These are phyloP conservation scores for Lecanicillium sp. DNA, from an alignment of 2,329 filamentous ascomycete genomes.

Conservation along the genomic window DNA sequence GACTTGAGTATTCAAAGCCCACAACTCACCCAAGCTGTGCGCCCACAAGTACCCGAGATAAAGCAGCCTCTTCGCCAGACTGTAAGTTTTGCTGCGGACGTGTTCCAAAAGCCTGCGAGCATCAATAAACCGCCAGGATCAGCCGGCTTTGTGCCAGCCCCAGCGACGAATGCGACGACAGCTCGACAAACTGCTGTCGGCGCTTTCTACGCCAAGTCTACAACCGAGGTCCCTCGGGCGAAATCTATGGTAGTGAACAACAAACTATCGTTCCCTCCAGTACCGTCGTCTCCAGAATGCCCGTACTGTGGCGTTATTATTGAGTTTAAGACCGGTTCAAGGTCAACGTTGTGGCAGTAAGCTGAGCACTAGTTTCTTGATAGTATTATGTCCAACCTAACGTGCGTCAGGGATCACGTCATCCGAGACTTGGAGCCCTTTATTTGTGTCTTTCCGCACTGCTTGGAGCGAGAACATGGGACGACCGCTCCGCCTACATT, in stretches of 20 bases:
- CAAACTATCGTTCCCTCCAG: conserved; percentile 19
- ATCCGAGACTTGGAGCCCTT: conserved; percentile 19
- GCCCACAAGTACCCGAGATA: conserved; percentile 14
- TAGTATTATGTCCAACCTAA: conserved; percentile 6
- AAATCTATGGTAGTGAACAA: conserved; percentile 20
- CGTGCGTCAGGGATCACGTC: conserved; percentile 15
- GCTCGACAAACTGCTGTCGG: conserved; percentile 19
- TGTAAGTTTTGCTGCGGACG: conserved; percentile 14
- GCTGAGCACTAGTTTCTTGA: conserved; percentile 2
- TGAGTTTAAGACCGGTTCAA: conserved; percentile 14
- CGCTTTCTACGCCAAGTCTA: conserved; percentile 18
- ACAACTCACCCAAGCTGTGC: background rate
- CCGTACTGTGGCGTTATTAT: conserved; percentile 20
- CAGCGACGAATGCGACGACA: conserved; percentile 18
- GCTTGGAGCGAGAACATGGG: conserved; percentile 11
- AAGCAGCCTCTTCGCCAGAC: conserved; percentile 8
- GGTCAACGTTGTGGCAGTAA: conserved; percentile 16
- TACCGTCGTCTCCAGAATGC: conserved; percentile 15
- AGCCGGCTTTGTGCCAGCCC: conserved; percentile 8
- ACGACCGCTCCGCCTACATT: conserved; percentile 16
- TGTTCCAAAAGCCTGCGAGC: conserved; percentile 11
- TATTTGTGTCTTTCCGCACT: conserved; percentile 14
- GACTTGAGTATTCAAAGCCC: conserved; percentile 15
- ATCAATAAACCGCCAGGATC: conserved; percentile 3
- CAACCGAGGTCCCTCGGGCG: conserved; percentile 17